Evolutionary conservation across 139 green algal genomes (phyloP).

Genomic region (Micromonas pusilla): DNA sequence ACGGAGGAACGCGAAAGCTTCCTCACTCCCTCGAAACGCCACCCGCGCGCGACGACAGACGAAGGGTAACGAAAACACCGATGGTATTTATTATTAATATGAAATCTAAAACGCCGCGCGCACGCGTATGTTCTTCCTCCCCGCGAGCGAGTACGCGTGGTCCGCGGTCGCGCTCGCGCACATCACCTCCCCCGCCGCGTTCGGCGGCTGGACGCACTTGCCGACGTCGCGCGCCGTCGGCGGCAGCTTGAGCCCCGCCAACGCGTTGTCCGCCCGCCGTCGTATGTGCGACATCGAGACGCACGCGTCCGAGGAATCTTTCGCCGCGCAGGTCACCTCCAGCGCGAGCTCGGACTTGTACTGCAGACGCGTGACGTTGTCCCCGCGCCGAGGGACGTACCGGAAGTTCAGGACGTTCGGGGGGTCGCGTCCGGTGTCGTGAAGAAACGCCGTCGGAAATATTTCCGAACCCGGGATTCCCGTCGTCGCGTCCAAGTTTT

Average conservation of each 20-base stretch:
- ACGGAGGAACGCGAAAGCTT: too few relatives aligned
- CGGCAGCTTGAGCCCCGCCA: constrained; percentile 16
- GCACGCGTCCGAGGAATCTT: not conserved
- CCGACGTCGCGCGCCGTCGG: not conserved
- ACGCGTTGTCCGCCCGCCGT: not conserved
- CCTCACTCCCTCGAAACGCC: too few relatives aligned
- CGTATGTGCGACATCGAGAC: not conserved
- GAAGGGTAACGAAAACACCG: not conserved
- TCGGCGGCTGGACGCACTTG: not conserved
- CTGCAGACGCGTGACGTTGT: not conserved
- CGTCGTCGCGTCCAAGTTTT: not conserved
- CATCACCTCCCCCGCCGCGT: not conserved
- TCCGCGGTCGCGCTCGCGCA: not conserved
- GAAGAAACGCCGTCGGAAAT: constrained; percentile 10
- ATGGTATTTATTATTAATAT: not conserved
- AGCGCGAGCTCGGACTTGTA: not conserved
- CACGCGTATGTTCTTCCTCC: not conserved
- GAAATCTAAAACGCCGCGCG: not conserved
- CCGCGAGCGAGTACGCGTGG: not conserved
- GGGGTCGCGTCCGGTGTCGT: not conserved
- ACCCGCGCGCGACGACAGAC: too few relatives aligned
- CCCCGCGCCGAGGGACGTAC: constrained; percentile 3
- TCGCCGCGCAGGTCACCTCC: not conserved
- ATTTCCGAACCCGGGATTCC: not conserved
- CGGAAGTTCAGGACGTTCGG: constrained; percentile 16